Evolutionary conservation across 1,139 yeast genomes (phyloP).

Genomic region (Geotrichum klebahnii): DNA sequence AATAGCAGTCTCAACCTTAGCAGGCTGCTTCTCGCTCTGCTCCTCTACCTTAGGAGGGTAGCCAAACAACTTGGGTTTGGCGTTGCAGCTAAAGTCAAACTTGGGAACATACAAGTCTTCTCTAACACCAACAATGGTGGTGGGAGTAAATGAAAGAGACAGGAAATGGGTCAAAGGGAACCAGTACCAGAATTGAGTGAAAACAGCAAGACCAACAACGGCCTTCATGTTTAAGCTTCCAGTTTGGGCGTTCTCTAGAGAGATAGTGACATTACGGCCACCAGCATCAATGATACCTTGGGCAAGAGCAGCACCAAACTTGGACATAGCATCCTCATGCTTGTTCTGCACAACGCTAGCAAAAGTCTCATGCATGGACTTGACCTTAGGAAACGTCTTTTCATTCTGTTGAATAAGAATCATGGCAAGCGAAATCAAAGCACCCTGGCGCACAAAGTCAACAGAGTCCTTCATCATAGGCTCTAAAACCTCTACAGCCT

Average conservation of each 20-base stretch:
- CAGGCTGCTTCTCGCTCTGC: slow-evolving; percentile 76
- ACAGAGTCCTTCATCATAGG: slow-evolving; percentile 92
- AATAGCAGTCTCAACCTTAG: slow-evolving; percentile 88
- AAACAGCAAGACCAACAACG: slow-evolving; percentile 85
- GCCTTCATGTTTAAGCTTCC: slow-evolving; percentile 88
- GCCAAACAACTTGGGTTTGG: slow-evolving; percentile 73
- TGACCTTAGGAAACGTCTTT: slow-evolving; percentile 73
- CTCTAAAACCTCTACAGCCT: slow-evolving; percentile 88
- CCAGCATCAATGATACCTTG: slow-evolving; percentile 99
- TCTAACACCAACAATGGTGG: slow-evolving; percentile 82
- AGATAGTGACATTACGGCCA: slow-evolving; percentile 95
- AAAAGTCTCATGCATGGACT: slow-evolving; percentile 66
- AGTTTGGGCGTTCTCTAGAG: slow-evolving; percentile 83
- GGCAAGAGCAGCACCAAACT: slow-evolving; percentile 94
- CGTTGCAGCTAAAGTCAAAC: slow-evolving; percentile 74
- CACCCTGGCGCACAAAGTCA: slow-evolving; percentile 97
- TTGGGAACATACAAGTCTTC: slow-evolving; percentile 84
- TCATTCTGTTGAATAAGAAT: slow-evolving; percentile 92
- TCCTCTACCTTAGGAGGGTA: slow-evolving; percentile 89
- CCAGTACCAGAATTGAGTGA: slow-evolving; percentile 97
- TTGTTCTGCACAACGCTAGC: slow-evolving; percentile 76
- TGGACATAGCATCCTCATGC: slow-evolving; percentile 94
- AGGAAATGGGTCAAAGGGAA: slow-evolving; percentile 93
- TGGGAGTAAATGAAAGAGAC: slow-evolving; percentile 88
- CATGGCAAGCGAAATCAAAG: slow-evolving; percentile 89